Base-by-base conservation (phyloP, 352 stramenopile genomes). In the Thraustochytrium sp. region DNA sequence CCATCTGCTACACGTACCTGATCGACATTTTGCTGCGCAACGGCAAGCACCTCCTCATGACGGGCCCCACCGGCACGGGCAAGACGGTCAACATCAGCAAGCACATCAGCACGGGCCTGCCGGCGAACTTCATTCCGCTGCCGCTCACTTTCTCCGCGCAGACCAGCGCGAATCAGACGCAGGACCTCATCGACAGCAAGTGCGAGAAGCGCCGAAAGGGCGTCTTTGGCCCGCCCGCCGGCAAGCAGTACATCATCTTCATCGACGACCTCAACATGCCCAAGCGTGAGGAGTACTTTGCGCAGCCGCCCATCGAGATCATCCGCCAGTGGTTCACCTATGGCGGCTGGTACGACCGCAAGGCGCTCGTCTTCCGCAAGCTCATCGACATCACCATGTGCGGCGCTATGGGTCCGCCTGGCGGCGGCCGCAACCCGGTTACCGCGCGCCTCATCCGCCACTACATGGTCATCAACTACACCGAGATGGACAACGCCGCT, bases 231-330 rank as follows among this genome's bases (percentile, higher is more conserved):
- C 94, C 94, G 0, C 91, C 93, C 0, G 92, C 92, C 2, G 94
- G 95, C 5, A 98, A 97, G 87, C 91, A 92, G 51, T 97, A 95
- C 54, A 93, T 98, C 75, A 89, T 97, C 46, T 96, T 97, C 82
- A 91, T 98, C 29, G 94, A 98, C 85, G 94, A 98, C 82, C 85
- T 98, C 8, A 98, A 98, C 86, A 98, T 98, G 94, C 94, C 94
- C 2, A 97, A 97, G 84, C 90, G 93, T 40, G 94, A 98, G 83
- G 91, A 96, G 80, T 97, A 96, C 80, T 96, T 96, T 73, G 95
- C 95, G 1, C 95, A 98, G 87, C 95, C 95, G 4, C 94, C 95
- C 8, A 97, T 98, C 74, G 95, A 98, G 85, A 94, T 98, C 29
- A 55, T 98, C 40, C 90, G 94, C 0, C 95, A 98, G 87, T 98